Conservation (phyloP, 768 basidiomycete genomes). For the Boletellus ananas region DNA sequence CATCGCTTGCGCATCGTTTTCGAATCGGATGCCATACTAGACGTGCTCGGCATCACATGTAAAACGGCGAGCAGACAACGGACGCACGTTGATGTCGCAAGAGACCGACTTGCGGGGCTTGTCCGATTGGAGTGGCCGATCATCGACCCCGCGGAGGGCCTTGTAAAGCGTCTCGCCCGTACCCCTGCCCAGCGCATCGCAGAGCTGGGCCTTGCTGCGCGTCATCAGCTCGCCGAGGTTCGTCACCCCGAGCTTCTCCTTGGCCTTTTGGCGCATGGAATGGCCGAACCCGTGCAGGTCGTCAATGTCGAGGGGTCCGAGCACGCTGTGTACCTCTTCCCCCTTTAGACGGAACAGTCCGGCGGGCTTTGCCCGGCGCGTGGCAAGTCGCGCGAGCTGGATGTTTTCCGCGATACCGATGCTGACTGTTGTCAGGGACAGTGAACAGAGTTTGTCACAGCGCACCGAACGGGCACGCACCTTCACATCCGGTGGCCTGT, state of each 20-base stretch:
- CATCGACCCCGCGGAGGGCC: conserved; percentile 80
- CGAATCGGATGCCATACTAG: conserved; percentile 95
- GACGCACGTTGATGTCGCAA: conserved; percentile 88
- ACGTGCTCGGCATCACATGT: neutral
- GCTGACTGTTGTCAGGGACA: conserved; percentile 53
- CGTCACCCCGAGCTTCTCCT: conserved; percentile 71
- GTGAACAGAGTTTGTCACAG: neutral
- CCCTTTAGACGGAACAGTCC: conserved; percentile 72
- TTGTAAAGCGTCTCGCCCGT: conserved; percentile 86
- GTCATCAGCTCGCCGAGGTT: conserved; percentile 64
- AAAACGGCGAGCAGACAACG: neutral
- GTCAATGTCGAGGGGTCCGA: conserved; percentile 69
- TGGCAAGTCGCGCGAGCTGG: conserved; percentile 88
- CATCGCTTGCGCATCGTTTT: conserved; percentile 76
- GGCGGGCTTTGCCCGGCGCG: conserved; percentile 87
- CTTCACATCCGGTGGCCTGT: conserved; percentile 80
- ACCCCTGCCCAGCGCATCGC: conserved; percentile 70
- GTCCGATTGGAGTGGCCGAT: conserved; percentile 73
- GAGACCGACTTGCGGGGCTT: conserved; percentile 89
- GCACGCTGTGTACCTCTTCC: conserved; percentile 47
- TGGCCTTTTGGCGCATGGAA: conserved; percentile 70
- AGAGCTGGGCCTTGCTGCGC: conserved; percentile 61
- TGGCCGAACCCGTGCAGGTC: conserved; percentile 87
- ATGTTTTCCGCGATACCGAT: conserved; percentile 92
- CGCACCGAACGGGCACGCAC: conserved; percentile 34